A percentile compares a stretch with the other conserved stretches of the same genome.
Evolutionary conservation across 2,329 filamentous ascomycete genomes (phyloP).

Genomic region (Sarocladium kiliense): DNA sequence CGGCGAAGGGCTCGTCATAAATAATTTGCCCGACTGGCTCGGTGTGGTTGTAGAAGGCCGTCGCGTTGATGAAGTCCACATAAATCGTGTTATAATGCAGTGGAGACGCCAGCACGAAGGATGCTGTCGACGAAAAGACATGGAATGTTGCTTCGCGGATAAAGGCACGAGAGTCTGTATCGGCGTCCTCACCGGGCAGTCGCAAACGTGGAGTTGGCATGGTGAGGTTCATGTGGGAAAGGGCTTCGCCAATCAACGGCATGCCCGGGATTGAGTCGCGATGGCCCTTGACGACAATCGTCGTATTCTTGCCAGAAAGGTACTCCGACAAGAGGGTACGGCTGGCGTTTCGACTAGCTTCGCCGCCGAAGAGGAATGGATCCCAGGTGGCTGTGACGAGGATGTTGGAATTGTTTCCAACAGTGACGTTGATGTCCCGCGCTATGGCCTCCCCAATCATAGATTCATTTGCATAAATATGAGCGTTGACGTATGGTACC

Average conservation of each 20-base stretch:
- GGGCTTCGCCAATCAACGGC: conserved; percentile 64
- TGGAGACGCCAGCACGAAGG: conserved; percentile 78
- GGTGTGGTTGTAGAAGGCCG: conserved; percentile 77
- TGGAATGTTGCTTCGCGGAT: conserved; percentile 85
- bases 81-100: conserved; percentile 67
- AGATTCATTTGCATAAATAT: conserved; percentile 68
- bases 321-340: conserved; percentile 77
- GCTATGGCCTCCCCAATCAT: conserved; percentile 71
- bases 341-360: conserved; percentile 60
- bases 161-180: conserved; percentile 51
- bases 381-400: conserved; percentile 69
- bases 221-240: conserved; percentile 67
- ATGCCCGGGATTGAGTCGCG: conserved; percentile 66
- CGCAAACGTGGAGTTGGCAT: conserved; percentile 65
- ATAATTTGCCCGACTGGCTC: conserved; percentile 73
- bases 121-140: conserved; percentile 77
- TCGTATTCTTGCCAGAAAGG: conserved; percentile 82
- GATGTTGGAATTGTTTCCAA: conserved; percentile 69
- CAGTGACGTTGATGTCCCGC: conserved; percentile 55
- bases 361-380: conserved; percentile 57
- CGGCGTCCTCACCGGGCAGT: conserved; percentile 43
- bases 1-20: conserved; percentile 68
- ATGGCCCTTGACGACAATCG: conserved; percentile 68
- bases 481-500: conserved; percentile 75
- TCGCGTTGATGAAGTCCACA: conserved; percentile 76